These are phyloP conservation scores for Coffea humblotiana DNA, from an alignment of 305 asterid species.

Conservation along the genomic window DNA sequence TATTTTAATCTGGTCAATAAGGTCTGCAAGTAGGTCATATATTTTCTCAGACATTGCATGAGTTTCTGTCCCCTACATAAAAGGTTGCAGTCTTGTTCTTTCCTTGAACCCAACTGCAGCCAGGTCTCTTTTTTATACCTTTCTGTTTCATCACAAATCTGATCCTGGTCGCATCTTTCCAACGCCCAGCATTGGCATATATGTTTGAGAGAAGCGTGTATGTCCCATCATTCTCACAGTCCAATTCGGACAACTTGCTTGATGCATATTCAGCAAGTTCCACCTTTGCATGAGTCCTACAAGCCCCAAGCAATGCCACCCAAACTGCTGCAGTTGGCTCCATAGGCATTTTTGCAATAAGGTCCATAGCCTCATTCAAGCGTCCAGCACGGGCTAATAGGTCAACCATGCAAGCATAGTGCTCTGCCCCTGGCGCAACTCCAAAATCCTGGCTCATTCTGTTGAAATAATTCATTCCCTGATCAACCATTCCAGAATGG, in stretches of 20 bases:
- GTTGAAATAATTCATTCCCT: neutral
- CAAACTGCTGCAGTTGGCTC: neutral
- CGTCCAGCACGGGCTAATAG: neutral
- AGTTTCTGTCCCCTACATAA: neutral
- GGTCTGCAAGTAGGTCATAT: neutral
- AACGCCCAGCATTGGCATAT: neutral
- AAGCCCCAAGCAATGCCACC: neutral
- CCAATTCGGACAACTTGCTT: neutral
- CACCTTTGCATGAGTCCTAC: neutral
- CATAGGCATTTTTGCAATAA: neutral
- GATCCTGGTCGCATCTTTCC: neutral
- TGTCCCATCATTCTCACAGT: neutral
- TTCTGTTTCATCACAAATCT: neutral
- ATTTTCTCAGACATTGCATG: neutral
- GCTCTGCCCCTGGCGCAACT: neutral
- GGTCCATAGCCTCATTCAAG: neutral
- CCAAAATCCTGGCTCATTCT: neutral
- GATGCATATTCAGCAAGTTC: neutral
- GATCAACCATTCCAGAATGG: constrained; percentile 20
- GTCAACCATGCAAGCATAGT: neutral
- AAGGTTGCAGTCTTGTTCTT: neutral
- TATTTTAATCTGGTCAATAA: neutral
- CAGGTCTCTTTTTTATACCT: constrained; percentile 16
- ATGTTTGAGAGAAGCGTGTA: neutral
- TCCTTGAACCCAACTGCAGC: constrained; percentile 23